Conservation (phyloP, 2,329 filamentous ascomycete genomes). For the Lasiodiplodia theobromae region DNA sequence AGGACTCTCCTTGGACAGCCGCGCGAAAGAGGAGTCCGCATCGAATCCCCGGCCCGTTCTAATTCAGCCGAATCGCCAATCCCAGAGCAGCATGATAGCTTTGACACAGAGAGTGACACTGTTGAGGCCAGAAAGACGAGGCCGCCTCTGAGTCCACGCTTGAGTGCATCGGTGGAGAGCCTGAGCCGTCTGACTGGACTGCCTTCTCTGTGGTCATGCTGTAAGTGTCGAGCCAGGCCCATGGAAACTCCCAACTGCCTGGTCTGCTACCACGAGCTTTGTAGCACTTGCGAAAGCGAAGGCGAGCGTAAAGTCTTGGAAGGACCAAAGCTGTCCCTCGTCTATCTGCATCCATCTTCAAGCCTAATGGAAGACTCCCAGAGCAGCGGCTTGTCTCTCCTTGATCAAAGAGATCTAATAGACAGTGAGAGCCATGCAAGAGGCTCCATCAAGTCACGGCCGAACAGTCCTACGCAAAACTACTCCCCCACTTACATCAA, state of each 20-base stretch:
- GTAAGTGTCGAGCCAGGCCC: constrained; percentile 24
- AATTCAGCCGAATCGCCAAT: background rate
- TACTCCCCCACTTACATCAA: background rate
- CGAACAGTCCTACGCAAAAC: constrained; percentile 6
- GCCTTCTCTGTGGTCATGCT: constrained; percentile 18
- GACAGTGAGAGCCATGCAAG: background rate
- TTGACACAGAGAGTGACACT: background rate
- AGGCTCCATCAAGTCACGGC: background rate
- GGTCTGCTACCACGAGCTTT: constrained; percentile 22
- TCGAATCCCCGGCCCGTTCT: background rate
- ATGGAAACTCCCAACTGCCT: constrained; percentile 23
- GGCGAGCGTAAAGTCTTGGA: background rate
- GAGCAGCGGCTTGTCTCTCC: background rate
- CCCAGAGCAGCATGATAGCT: background rate
- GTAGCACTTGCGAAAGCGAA: constrained; percentile 14
- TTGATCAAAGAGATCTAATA: background rate
- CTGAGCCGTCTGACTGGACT: background rate
- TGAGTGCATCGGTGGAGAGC: constrained; percentile 1
- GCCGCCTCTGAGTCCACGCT: background rate
- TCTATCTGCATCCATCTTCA: constrained; percentile 4
- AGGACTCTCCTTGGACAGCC: background rate
- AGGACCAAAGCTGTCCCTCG: constrained; percentile 6
- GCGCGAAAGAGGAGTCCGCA: background rate
- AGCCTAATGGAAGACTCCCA: constrained; percentile 2
- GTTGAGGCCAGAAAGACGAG: background rate